Evolutionary conservation across 2,329 filamentous ascomycete genomes (phyloP).

Genomic region (Monilinia laxa): DNA sequence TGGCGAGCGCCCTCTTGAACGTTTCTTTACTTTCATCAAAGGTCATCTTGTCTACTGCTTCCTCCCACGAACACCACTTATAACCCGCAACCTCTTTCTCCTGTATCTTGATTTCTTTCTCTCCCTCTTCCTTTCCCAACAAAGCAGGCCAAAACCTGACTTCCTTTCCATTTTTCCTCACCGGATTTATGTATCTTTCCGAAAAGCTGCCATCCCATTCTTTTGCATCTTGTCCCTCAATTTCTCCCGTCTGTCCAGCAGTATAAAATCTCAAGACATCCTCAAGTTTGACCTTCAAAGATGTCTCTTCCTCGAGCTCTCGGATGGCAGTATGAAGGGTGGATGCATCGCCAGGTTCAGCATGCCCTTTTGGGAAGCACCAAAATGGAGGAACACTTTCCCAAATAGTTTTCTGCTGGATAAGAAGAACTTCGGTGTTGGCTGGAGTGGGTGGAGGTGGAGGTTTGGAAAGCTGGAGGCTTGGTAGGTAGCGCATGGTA

Average conservation of each 20-base stretch:
- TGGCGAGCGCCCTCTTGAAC: conserved; percentile 20
- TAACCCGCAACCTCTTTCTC: conserved; percentile 29
- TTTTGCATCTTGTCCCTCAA: conserved; percentile 18
- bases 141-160: conserved; percentile 28
- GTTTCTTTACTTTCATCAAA: conserved; percentile 28
- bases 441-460: conserved; percentile 15
- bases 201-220: conserved; percentile 23
- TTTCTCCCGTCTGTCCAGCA: not conserved
- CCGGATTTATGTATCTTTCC: conserved; percentile 25
- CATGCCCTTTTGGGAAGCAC: conserved; percentile 31
- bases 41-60: conserved; percentile 23
- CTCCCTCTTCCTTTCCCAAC: conserved; percentile 15
- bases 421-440: conserved; percentile 31
- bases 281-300: conserved; percentile 13
- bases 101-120: conserved; percentile 27
- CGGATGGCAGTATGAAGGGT: conserved; percentile 24
- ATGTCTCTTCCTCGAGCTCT: conserved; percentile 30
- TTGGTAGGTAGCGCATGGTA: conserved; percentile 24
- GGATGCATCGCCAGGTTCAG: conserved; percentile 24
- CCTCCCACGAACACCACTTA: conserved; percentile 28
- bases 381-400: conserved; percentile 23
- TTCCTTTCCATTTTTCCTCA: conserved; percentile 27
- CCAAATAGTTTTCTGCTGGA: conserved; percentile 26
- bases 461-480: conserved; percentile 3
- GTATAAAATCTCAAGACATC: conserved; percentile 22